phyloP scores from a whole-genome alignment of 495 filamentous ascomycete species.

The Penicillium riverlandense region DNA sequence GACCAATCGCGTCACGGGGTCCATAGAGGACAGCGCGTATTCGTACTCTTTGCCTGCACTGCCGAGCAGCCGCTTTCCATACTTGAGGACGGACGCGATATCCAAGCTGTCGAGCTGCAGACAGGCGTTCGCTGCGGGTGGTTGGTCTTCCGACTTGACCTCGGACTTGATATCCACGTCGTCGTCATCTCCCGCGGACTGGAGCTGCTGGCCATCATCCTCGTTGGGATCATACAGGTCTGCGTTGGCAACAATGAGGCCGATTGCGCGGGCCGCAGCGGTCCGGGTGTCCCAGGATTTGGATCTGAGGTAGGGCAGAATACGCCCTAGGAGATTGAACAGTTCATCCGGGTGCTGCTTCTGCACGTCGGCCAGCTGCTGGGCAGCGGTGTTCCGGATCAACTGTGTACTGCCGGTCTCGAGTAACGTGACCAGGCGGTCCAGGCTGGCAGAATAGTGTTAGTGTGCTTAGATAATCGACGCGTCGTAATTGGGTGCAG shows the following conservation, averaged over 20 bases:
- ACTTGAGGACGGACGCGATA: conserved; percentile 67
- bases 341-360: conserved; percentile 95
- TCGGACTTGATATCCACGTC: conserved; percentile 45
- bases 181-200: conserved; percentile 45
- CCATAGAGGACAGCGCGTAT: conserved; percentile 70
- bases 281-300: conserved; percentile 94
- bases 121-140: conserved; percentile 33
- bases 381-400: conserved; percentile 92
- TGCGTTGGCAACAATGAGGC: conserved; percentile 86
- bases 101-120: conserved; percentile 72
- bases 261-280: conserved; percentile 86
- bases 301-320: conserved; percentile 84
- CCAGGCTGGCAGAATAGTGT: conserved; percentile 56
- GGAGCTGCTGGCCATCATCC: conserved; percentile 43
- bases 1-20: conserved; percentile 69
- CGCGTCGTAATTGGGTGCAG: conserved; percentile 21
- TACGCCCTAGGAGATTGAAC: conserved; percentile 92
- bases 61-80: conserved; percentile 73
- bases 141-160: conserved; percentile 24
- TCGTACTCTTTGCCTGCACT: conserved; percentile 79
- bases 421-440: conserved; percentile 90
- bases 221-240: conserved; percentile 81
- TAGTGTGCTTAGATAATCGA: conserved; percentile 16
- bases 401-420: conserved; percentile 93
- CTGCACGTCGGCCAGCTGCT: conserved; percentile 94